A percentile compares a stretch with the other conserved stretches of the same genome.
These are phyloP conservation scores for Aspergillus steynii DNA, from an alignment of 495 filamentous ascomycete species.

Conservation along the genomic window DNA sequence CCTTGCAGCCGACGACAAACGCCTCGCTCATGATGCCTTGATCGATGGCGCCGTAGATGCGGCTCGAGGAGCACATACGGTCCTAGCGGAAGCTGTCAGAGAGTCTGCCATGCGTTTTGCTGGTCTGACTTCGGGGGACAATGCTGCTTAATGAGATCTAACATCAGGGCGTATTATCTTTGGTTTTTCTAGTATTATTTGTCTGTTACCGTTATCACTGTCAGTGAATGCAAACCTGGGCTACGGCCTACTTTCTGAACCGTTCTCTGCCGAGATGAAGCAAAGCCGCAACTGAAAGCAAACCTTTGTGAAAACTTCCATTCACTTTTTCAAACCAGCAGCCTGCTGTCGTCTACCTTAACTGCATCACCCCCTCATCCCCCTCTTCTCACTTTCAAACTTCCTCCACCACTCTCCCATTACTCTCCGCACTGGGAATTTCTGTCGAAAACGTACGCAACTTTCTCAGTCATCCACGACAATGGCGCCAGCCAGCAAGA, in stretches of 20 bases:
- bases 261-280: too few relatives aligned
- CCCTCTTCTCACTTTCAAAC: neutral
- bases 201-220: neutral
- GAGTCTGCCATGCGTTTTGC: conserved; percentile 48
- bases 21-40: conserved; percentile 50
- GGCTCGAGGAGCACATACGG: conserved; percentile 56
- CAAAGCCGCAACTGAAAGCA: too few relatives aligned
- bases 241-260: neutral
- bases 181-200: conserved; percentile 10
- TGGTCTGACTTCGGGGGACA: conserved; percentile 14
- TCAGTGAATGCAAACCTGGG: neutral
- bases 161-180: conserved; percentile 6
- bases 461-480: neutral
- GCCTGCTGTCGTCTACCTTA: too few relatives aligned
- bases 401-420: neutral
- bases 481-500: conserved; percentile 26
- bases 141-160: conserved; percentile 10
- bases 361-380: neutral
- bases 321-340: too few relatives aligned
- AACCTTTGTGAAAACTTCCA: too few relatives aligned
- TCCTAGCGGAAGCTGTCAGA: conserved; percentile 58
- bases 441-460: neutral
- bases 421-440: neutral
- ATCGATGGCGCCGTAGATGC: conserved; percentile 66
- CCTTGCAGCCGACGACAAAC: conserved; percentile 28